Base-by-base conservation (phyloP, 192 early-diverging fungal species). In the Entophlyctis helioformis region DNA sequence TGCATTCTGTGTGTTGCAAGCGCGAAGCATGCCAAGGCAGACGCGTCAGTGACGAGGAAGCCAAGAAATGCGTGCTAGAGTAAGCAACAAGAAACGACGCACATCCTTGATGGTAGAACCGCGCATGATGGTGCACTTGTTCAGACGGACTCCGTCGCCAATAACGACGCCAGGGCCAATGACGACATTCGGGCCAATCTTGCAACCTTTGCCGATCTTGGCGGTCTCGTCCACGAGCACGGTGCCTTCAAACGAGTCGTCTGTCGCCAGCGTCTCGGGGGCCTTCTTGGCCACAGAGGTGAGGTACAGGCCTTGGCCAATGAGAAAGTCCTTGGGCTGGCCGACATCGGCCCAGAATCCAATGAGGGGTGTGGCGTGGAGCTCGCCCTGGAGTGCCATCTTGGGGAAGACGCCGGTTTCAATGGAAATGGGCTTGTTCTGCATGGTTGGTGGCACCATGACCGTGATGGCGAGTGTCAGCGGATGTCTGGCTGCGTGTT, bases 331-430 rank as follows among this genome's bases (percentile, higher is more conserved):
- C 64, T 92, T 92, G 42, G 95, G 95, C 63, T 98, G 95, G 32
- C 95, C 95, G 48, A 98, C 93, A 64, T 98, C 95, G 82, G 91
- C 87, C 95, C 95, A 98, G 78, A 86, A 96, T 51, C 91, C 91
- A 22, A 87, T 82, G 44, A 98, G 74, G 36, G 87, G 86, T 53
- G 90, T 91, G 21, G 86, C 80, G 71, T 98, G 91, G 42, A 98
- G 79, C 65, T 93, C 79, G 36, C 54, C 53, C 56, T 88, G 91
- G 7, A 58, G 54, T 9, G 91, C 91, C 84, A 98, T 96, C 28
- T 42, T 42, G 5, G 95, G 95, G 77, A 98, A 98, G 16, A 92
- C 75, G 55, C 94, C 91, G 69, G 90, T 91, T 70, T 98, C 95
- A 50, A 98, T 98, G 10, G 89, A 93, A 23, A 89, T 98, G 31